Conservation (phyloP, 805 yeast species). For the Metschnikowia drakensbergensis region DNA sequence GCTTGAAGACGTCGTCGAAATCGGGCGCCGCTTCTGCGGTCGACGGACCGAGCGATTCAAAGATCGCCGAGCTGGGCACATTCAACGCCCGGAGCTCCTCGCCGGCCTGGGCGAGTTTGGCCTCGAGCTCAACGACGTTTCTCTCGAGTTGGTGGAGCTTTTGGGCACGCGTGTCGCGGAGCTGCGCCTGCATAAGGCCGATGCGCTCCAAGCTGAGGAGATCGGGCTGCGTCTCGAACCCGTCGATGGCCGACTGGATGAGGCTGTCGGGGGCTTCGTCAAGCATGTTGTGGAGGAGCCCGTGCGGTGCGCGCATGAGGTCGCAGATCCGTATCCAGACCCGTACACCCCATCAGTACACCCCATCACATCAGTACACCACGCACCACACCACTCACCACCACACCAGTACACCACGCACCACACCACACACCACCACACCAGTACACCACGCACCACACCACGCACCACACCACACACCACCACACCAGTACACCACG, state of each 20-base stretch:
- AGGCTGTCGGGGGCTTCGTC: constrained; percentile 33
- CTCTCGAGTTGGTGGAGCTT: constrained; percentile 18
- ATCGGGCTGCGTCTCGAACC: constrained; percentile 52
- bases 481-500: no score
- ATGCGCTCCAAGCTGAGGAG: constrained; percentile 43
- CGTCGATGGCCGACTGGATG: constrained; percentile 41
- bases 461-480: background rate
- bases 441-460: no score
- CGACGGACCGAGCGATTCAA: constrained; percentile 18
- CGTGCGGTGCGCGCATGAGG: no score
- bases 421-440: no score
- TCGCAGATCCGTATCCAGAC: no score
- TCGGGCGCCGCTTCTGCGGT: constrained; percentile 21
- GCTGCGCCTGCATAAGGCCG: constrained; percentile 31
- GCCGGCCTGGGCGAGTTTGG: background rate
- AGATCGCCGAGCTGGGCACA: constrained; percentile 21
- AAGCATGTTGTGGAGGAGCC: constrained; percentile 20
- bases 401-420: no score
- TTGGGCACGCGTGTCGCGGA: constrained; percentile 27
- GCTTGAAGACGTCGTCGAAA: constrained; percentile 24
- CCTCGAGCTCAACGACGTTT: constrained; percentile 14
- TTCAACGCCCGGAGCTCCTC: constrained; percentile 22
- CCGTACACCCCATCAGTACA: background rate
- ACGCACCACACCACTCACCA: no score
- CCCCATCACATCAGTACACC: no score